Percentiles rank a stretch among this genome's conserved stretches.
These are phyloP conservation scores for Harrya chromipes DNA, from an alignment of 768 basidiomycete genomes.

Conservation along the genomic window DNA sequence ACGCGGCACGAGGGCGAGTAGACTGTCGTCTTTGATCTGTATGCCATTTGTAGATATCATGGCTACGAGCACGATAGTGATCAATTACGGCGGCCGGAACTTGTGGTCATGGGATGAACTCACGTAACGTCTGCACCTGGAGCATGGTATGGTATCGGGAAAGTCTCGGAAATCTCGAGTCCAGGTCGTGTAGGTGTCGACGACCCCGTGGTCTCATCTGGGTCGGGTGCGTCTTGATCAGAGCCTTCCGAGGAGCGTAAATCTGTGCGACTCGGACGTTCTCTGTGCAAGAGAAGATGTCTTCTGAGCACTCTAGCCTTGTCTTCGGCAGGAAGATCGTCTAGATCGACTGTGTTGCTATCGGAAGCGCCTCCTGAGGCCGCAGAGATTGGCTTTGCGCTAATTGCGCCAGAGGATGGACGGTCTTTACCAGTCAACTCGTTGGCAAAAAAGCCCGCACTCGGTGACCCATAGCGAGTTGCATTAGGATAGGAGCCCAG, in stretches of 20 bases:
- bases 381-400: constrained; percentile 29
- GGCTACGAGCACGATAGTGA: constrained; percentile 40
- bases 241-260: constrained; percentile 21
- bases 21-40: constrained; percentile 62
- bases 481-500: constrained; percentile 11
- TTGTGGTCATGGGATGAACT: constrained; percentile 34
- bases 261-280: constrained; percentile 36
- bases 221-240: constrained; percentile 19
- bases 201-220: constrained; percentile 19
- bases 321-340: constrained; percentile 74
- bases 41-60: constrained; percentile 96
- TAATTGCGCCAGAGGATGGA: constrained; percentile 37
- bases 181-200: constrained; percentile 27
- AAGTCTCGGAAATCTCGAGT: constrained; percentile 59
- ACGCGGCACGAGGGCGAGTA: constrained; percentile 63
- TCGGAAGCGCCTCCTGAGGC: constrained; percentile 21
- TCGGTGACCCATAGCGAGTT: constrained; percentile 11
- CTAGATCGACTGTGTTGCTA: constrained; percentile 39
- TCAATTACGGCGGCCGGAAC: constrained; percentile 14
- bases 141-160: constrained; percentile 86
- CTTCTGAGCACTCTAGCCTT: constrained; percentile 77
- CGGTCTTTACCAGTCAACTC: constrained; percentile 16
- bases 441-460: constrained; percentile 1
- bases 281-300: constrained; percentile 76
- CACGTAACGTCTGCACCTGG: constrained; percentile 92